Evolutionary conservation across 176 grass and related monocot genomes (phyloP), one percentile per base, ranked within the genome.

Genomic region (Melocanna baccifera): DNA sequence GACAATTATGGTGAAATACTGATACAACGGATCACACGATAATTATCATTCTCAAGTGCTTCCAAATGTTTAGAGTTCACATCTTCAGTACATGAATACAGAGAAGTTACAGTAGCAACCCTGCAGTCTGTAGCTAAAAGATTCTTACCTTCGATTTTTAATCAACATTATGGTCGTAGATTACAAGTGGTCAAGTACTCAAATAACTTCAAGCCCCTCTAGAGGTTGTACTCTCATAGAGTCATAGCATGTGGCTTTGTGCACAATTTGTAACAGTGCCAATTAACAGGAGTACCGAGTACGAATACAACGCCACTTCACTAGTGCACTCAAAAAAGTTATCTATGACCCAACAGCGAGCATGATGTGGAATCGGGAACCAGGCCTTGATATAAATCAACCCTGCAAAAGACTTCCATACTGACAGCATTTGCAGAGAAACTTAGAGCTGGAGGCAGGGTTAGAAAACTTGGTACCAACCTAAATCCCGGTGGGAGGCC

Each of bases 361-460:
- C 46, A 67, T 75, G 10, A 1, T 61, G 28, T 69, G 8, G 14
- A 69, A 83, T 59, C 29, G 15, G 73, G 48, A 81, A 63, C 9
- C 46, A 56, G 39, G 75, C 37, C 37, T 79, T 84, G 12, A 57
- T 29, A 74, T 28, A 77, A 65, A 67, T 39, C 25, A 56, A 62
- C 29, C 8, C 9, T 39, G 10, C 4, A 48, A 63, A 59, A 73
- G 68, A 61, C 0, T 56, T 78, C 9, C 14, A 40, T 80, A 41
- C 32, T 15, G 61, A 77, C n/a, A 71, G 50, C 28, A 30, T 69
- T 73, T 73, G 9, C 50, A 69, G 16, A 45, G 23, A 66, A 58
- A 59, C 59, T n/a, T 67, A 28, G 65, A 4, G 12, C 37, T 7
- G 5, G 37, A 39, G 37, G 37, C 37, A 39, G 7, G n/a, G n/a